These are phyloP conservation scores for Acanthamoeba royreba DNA, from an alignment of 208 protist genomes.

Conservation along the genomic window DNA sequence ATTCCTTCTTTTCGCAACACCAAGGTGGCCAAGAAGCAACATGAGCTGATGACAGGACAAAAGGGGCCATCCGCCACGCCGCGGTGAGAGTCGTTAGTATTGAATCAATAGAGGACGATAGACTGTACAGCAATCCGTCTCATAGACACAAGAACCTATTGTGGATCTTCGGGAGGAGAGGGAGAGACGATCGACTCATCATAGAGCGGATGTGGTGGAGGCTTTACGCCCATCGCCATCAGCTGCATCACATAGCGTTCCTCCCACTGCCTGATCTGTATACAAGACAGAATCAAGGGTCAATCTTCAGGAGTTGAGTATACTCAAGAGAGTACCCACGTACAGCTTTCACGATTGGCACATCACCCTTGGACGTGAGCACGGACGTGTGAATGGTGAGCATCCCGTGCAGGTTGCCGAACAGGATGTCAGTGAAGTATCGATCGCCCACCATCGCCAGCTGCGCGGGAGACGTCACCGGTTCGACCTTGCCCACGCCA, in stretches of 20 bases:
- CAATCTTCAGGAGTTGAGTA: not conserved
- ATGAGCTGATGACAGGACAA: not conserved
- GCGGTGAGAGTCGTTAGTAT: too few species aligned
- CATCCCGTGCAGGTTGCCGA: conserved; percentile 72
- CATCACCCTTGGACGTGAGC: conserved; percentile 56
- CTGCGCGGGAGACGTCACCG: not conserved
- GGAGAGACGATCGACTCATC: not conserved
- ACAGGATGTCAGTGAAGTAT: conserved; percentile 63
- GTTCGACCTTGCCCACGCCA: not conserved
- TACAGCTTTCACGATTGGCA: conserved; percentile 53
- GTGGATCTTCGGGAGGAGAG: not conserved
- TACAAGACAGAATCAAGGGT: not conserved
- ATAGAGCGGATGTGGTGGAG: not conserved
- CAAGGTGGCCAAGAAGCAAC: conserved; percentile 24
- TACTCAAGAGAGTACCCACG: not conserved
- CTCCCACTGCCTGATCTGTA: not conserved
- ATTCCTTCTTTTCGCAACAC: too few species aligned
- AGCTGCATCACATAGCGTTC: not conserved
- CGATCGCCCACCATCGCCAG: conserved; percentile 66
- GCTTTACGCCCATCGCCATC: not conserved
- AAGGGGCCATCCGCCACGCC: not conserved
- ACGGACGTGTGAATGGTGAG: conserved; percentile 56
- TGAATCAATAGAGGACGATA: not conserved
- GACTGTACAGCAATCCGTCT: not conserved
- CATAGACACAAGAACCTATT: not conserved